Evolutionary conservation across 2,329 filamentous ascomycete genomes (phyloP).

Genomic region (Biscogniauxia sp.): DNA sequence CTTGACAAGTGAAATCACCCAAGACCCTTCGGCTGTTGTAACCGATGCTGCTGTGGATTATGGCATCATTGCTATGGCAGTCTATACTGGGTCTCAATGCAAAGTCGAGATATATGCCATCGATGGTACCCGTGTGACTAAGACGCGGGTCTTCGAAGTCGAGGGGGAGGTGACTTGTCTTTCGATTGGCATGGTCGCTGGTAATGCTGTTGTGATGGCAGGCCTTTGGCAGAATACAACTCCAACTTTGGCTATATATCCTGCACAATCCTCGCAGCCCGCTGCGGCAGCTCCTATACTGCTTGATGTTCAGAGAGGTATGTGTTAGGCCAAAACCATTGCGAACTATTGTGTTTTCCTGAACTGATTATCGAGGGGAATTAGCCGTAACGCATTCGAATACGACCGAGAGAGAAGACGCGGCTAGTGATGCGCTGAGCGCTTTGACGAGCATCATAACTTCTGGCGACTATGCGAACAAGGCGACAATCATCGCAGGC

Average conservation of each 20-base stretch:
- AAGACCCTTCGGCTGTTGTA: slow-evolving; percentile 28
- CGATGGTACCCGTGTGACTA: slow-evolving; percentile 32
- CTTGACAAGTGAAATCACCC: slow-evolving; percentile 33
- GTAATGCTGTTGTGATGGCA: slow-evolving; percentile 19
- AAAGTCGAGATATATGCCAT: slow-evolving; percentile 40
- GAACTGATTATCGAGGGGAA: not conserved
- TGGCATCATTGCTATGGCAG: slow-evolving; percentile 42
- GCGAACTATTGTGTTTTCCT: not conserved
- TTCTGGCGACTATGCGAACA: slow-evolving; percentile 27
- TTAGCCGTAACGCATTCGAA: not conserved
- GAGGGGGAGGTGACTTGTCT: slow-evolving; percentile 52
- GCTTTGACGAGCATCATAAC: slow-evolving; percentile 46
- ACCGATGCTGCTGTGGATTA: slow-evolving; percentile 43
- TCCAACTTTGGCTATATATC: slow-evolving; percentile 22
- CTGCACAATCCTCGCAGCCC: slow-evolving; percentile 7
- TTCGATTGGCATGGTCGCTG: slow-evolving; percentile 17
- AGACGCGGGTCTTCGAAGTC: slow-evolving; percentile 33
- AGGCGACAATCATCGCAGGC: slow-evolving; percentile 41
- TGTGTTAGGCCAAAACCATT: not conserved
- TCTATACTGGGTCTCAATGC: slow-evolving; percentile 36
- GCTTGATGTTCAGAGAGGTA: slow-evolving; percentile 15
- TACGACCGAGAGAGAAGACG: not conserved
- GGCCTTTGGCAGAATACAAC: slow-evolving; percentile 20
- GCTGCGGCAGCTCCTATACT: slow-evolving; percentile 4
- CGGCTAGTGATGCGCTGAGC: slow-evolving; percentile 30